Conservation (phyloP, 1,284 basidiomycete genomes). For the Megacollybia platyphylla region DNA sequence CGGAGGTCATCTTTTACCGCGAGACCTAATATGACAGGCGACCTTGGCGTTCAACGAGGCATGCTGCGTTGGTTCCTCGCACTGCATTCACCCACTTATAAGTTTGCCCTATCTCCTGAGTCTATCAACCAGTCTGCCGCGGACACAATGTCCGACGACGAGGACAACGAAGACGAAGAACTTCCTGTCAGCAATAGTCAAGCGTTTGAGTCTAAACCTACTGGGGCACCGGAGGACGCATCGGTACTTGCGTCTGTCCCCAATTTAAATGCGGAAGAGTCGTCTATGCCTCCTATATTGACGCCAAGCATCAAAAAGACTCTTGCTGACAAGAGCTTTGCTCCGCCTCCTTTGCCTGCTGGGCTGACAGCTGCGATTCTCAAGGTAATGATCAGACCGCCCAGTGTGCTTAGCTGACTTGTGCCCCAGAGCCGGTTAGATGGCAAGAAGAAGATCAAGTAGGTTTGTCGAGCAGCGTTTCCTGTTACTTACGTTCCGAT, state of each 20-base stretch:
- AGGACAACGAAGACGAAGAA: slow-evolving; percentile 10
- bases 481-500: not conserved
- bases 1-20: not conserved
- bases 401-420: too few relatives aligned
- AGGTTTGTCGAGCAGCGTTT: slow-evolving; percentile 12
- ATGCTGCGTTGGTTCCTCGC: slow-evolving; percentile 65
- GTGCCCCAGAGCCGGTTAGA: slow-evolving; percentile 36
- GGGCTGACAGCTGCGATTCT: slow-evolving; percentile 51
- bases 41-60: slow-evolving; percentile 75
- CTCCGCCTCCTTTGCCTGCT: slow-evolving; percentile 36
- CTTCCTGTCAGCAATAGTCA: slow-evolving; percentile 2
- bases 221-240: slow-evolving; percentile 2
- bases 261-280: slow-evolving; percentile 9
- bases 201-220: not conserved
- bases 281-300: slow-evolving; percentile 40
- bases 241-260: slow-evolving; percentile 7
- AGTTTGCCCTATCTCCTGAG: slow-evolving; percentile 37
- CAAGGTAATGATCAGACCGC: slow-evolving; percentile 10
- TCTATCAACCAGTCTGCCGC: slow-evolving; percentile 20
- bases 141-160: slow-evolving; percentile 19
- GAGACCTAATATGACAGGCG: slow-evolving; percentile 30
- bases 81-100: slow-evolving; percentile 41
- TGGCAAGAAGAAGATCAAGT: slow-evolving; percentile 82
- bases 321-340: slow-evolving; percentile 20
- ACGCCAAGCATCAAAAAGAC: slow-evolving; percentile 55